A percentile compares a stretch with the other conserved stretches of the same genome.
These are phyloP conservation scores for Globisporangium parvum DNA, from an alignment of 352 stramenopile genomes.

Conservation along the genomic window DNA sequence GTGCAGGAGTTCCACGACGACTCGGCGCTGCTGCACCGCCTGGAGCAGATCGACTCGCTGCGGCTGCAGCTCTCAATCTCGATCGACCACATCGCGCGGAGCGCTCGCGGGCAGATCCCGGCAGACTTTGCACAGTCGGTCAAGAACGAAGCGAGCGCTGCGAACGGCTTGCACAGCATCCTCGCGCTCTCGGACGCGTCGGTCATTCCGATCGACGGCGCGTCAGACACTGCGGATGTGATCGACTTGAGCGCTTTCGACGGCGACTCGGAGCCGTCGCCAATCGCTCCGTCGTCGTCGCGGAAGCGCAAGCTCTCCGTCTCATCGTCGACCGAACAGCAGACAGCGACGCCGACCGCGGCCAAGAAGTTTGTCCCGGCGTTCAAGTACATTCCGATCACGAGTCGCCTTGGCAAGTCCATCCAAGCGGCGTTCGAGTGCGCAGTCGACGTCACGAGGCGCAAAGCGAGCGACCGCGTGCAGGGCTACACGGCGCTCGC, in stretches of 20 bases:
- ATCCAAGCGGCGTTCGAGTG: slow-evolving; percentile 9
- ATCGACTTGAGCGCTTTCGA: slow-evolving; percentile 7
- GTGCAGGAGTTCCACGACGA: slow-evolving; percentile 11
- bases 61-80: slow-evolving; percentile 14
- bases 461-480: slow-evolving; percentile 11
- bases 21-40: slow-evolving; percentile 2
- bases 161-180: slow-evolving; percentile 5
- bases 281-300: not conserved
- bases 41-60: slow-evolving; percentile 15
- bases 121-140: not conserved
- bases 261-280: no score
- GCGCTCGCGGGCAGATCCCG: not conserved
- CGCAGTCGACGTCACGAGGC: slow-evolving; percentile 8
- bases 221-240: slow-evolving; percentile 1
- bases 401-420: slow-evolving; percentile 3
- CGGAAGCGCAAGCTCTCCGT: slow-evolving; percentile 11
- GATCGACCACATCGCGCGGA: slow-evolving; percentile 10
- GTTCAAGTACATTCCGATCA: slow-evolving; percentile 4
- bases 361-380: slow-evolving; percentile 8
- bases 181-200: slow-evolving; percentile 2
- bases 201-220: not conserved
- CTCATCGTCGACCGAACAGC: slow-evolving; percentile 6
- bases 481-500: slow-evolving; percentile 9
- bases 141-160: slow-evolving; percentile 4
- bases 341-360: no score